Percentiles rank a stretch among this genome's conserved stretches.
Evolutionary conservation across 257 asterid genomes (phyloP).

Genomic region (Plantago ovata): DNA sequence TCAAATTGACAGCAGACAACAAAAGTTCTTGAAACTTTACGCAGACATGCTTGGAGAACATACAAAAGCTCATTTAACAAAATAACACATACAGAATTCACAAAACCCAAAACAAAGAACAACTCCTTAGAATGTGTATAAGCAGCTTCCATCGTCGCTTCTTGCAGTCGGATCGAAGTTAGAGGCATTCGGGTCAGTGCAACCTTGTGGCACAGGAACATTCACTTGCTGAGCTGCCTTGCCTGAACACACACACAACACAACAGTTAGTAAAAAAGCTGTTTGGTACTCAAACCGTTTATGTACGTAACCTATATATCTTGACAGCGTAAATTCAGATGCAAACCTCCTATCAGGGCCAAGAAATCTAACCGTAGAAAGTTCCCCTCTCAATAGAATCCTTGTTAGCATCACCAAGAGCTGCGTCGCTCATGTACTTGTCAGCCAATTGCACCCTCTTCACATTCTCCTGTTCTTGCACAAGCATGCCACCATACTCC

Average conservation of each 20-base stretch:
- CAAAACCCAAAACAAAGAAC: background rate
- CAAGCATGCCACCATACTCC: slow-evolving; percentile 51
- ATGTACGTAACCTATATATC: background rate
- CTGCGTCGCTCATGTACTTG: slow-evolving; percentile 43
- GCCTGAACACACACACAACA: slow-evolving; percentile 27
- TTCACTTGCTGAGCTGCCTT: slow-evolving; percentile 45
- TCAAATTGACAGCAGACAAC: slow-evolving; percentile 9
- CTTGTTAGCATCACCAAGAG: slow-evolving; percentile 64
- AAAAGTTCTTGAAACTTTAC: slow-evolving; percentile 2
- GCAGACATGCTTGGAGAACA: slow-evolving; percentile 1
- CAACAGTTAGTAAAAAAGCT: background rate
- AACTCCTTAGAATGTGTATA: slow-evolving; percentile 21
- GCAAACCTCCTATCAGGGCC: slow-evolving; percentile 3
- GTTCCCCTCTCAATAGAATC: slow-evolving; percentile 41
- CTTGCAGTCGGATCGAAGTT: slow-evolving; percentile 68
- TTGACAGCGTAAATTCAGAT: background rate
- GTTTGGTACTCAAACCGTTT: background rate
- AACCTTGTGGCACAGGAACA: slow-evolving; percentile 58
- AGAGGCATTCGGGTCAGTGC: slow-evolving; percentile 53
- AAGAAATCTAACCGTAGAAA: slow-evolving; percentile 33
- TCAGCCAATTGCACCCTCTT: slow-evolving; percentile 63
- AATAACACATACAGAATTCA: background rate
- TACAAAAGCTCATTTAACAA: background rate
- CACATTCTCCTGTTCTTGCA: slow-evolving; percentile 55
- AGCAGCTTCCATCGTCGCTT: slow-evolving; percentile 62